Conservation (phyloP, 1,139 yeast species). For the Suhomyces choctaworum region DNA sequence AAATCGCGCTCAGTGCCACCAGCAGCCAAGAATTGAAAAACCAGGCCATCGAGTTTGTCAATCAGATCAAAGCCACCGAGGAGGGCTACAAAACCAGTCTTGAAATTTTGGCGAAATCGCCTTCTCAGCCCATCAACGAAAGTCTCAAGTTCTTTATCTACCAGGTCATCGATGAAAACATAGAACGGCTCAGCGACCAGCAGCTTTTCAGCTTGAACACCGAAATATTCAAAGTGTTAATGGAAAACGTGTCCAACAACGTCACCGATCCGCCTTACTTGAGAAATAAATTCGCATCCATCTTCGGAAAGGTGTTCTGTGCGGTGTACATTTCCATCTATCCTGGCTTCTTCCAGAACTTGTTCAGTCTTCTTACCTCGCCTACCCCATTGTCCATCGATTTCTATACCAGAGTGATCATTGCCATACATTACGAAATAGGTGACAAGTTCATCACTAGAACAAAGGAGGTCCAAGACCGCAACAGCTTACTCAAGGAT, state of each 20-base stretch:
- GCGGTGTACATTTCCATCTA: conserved; percentile 62
- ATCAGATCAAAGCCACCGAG: conserved; percentile 69
- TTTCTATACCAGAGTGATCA: conserved; percentile 70
- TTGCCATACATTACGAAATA: conserved; percentile 83
- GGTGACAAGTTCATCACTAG: conserved; percentile 87
- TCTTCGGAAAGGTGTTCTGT: conserved; percentile 71
- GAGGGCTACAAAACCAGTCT: conserved; percentile 82
- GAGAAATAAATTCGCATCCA: conserved; percentile 76
- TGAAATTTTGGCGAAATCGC: conserved; percentile 49
- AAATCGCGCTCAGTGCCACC: conserved; percentile 80
- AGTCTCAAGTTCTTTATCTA: conserved; percentile 73
- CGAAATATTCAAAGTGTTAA: conserved; percentile 41
- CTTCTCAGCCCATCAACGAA: conserved; percentile 37
- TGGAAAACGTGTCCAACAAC: conserved; percentile 28
- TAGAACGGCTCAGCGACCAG: conserved; percentile 46
- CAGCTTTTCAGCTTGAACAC: conserved; percentile 48
- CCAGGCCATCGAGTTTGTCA: conserved; percentile 83
- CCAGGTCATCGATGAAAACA: conserved; percentile 74
- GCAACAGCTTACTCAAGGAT: conserved; percentile 77
- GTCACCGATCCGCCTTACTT: conserved; percentile 59
- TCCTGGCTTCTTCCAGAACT: conserved; percentile 67
- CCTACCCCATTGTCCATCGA: conserved; percentile 60
- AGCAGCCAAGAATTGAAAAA: conserved; percentile 67
- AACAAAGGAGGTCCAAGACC: conserved; percentile 58
- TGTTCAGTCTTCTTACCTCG: conserved; percentile 42